Evolutionary conservation across 805 yeast genomes (phyloP).

Genomic region (Metschnikowia santaceciliae): DNA sequence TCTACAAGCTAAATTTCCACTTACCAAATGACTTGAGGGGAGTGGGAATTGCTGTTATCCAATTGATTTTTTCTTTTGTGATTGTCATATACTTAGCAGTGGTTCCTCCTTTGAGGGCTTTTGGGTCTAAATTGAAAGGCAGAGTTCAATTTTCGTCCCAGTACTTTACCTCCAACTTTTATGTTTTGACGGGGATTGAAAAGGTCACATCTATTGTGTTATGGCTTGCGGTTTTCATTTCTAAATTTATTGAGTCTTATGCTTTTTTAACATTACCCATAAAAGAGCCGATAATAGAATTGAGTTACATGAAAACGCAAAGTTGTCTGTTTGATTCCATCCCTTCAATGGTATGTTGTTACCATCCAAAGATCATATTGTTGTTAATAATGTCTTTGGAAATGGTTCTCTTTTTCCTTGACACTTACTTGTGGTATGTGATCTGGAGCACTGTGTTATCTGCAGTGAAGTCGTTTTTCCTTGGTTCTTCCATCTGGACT

Average conservation of each 20-base stretch:
- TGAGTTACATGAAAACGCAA: conserved; percentile 50
- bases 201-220: conserved; percentile 61
- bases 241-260: conserved; percentile 83
- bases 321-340: conserved; percentile 62
- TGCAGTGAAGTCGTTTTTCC: conserved; percentile 61
- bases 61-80: conserved; percentile 51
- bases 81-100: conserved; percentile 55
- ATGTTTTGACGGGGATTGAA: conserved; percentile 49
- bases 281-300: conserved; percentile 73
- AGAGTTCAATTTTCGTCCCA: conserved; percentile 35
- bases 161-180: conserved; percentile 57
- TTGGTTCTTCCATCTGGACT: conserved; percentile 82
- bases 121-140: conserved; percentile 31
- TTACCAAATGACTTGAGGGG: conserved; percentile 24
- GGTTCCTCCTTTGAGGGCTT: conserved; percentile 57
- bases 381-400: conserved; percentile 55
- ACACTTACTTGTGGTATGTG: conserved; percentile 83
- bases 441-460: conserved; percentile 75
- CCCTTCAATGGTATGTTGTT: conserved; percentile 49
- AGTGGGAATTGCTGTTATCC: conserved; percentile 47
- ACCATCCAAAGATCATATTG: conserved; percentile 57
- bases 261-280: conserved; percentile 83
- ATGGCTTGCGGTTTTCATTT: conserved; percentile 63
- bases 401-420: conserved; percentile 66
- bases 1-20: conserved; percentile 34